Base-by-base conservation (phyloP, 306 rosid species). In the Dicorynia guianensis region DNA sequence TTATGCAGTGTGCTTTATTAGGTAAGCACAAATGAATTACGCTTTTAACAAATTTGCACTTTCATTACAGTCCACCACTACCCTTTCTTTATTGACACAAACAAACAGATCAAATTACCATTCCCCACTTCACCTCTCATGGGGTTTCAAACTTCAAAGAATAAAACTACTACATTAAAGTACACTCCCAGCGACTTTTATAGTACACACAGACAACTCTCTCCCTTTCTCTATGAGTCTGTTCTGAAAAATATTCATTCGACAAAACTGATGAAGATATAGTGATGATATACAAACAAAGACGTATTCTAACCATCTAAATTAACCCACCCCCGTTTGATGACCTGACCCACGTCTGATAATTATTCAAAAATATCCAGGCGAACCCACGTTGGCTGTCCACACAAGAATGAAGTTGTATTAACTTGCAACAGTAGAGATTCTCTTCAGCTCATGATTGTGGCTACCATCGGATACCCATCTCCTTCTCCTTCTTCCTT, bases 121-220 rank as follows among this genome's bases (percentile, higher is more conserved):
- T 76, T 71, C 79, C 81, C 84, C 74, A 79, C 88, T 79, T 83
- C 71, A 71, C 57, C 82, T 79, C 83, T 79, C 89, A 83, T 74
- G 78, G 68, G 71, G 74, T 69, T 60, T 35, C 79, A 64, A 69
- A 71, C 75, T 74, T 35, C 74, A 54, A 82, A 69, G 74, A 50
- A 40, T 30, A 6, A 43, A 30, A 20, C 63, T 30, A 65, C 52
- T 49, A 62, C 63, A 75, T 58, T 55, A 53, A 78, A 77, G 49
- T 62, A 74, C 69, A 74, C 57, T 6, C 78, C 65, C 61, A 17
- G 55, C 79, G 40, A 66, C 67, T 60, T 75, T 67, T 69, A 76
- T 64, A 59, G 47, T 46, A 63, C 70, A 59, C 43, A 69, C 44
- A 69, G 18, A 54, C 60, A 66, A 66, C 58, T 50, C 73, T 62